phyloP scores from a whole-genome alignment of 2,329 filamentous ascomycete species.

The Aspergillus sp. region DNA sequence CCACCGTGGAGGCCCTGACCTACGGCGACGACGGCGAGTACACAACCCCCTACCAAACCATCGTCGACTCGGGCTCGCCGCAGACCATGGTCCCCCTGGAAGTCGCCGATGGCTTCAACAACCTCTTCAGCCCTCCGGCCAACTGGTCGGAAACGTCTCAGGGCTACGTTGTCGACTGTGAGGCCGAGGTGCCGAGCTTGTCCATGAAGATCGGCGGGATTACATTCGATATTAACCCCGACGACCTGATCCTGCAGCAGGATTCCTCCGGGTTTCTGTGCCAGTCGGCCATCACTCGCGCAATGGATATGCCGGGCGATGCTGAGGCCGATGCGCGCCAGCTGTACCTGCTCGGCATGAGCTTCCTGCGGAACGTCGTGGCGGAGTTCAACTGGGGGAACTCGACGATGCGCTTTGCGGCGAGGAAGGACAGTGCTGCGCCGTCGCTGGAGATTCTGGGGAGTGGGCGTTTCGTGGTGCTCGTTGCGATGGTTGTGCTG shows the following conservation, averaged over 20 bases:
- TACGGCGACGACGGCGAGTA: background rate
- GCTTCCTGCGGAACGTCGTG: conserved; percentile 51
- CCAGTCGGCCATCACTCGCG: conserved; percentile 15
- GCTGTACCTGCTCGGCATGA: conserved; percentile 36
- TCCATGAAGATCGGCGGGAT: conserved; percentile 41
- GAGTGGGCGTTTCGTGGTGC: background rate
- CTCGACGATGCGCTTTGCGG: conserved; percentile 36
- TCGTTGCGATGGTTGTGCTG: background rate
- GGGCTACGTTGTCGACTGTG: conserved; percentile 44
- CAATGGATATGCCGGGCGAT: conserved; percentile 9
- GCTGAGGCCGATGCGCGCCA: conserved; percentile 7
- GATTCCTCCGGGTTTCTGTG: conserved; percentile 10
- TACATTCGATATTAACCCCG: conserved; percentile 28
- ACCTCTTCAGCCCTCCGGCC: conserved; percentile 43
- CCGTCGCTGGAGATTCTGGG: background rate
- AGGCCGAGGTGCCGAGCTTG: conserved; percentile 41
- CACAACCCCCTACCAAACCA: conserved; percentile 5
- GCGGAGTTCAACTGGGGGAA: conserved; percentile 52
- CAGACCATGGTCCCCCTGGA: conserved; percentile 38
- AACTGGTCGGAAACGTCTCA: conserved; percentile 29
- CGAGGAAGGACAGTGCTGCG: background rate
- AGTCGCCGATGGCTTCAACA: conserved; percentile 38
- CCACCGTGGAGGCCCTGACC: conserved; percentile 7
- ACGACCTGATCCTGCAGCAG: conserved; percentile 28
- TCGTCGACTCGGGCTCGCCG: conserved; percentile 27